Percentiles rank a stretch among this genome's conserved stretches.
phyloP scores from a whole-genome alignment of 495 filamentous ascomycete species.

The Xylaria intraflava region DNA sequence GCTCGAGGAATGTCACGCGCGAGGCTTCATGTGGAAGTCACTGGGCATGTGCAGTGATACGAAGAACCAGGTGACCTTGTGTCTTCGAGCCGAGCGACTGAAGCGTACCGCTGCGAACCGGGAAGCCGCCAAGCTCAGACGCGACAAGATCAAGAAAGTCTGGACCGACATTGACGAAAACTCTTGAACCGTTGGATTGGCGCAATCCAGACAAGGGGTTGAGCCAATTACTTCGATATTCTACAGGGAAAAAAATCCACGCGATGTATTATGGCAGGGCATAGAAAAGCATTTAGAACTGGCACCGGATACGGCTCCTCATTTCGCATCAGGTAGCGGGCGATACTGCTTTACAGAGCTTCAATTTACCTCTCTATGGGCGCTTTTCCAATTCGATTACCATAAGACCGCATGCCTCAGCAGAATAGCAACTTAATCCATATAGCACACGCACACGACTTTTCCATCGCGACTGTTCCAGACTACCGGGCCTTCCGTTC shows the following conservation, averaged over 20 bases:
- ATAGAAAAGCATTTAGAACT: slow-evolving; percentile 5
- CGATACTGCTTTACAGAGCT: background rate
- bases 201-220: background rate
- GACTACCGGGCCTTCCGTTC: slow-evolving; percentile 7
- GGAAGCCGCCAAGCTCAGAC: slow-evolving; percentile 60
- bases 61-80: slow-evolving; percentile 74
- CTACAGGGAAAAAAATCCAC: background rate
- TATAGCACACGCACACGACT: background rate
- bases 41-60: slow-evolving; percentile 83
- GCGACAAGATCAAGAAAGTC: slow-evolving; percentile 57
- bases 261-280: background rate
- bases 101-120: slow-evolving; percentile 73
- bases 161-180: slow-evolving; percentile 84
- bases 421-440: background rate
- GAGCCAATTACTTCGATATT: background rate
- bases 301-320: background rate
- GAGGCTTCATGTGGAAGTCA: slow-evolving; percentile 82
- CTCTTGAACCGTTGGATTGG: slow-evolving; percentile 5
- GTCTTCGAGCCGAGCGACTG: slow-evolving; percentile 69
- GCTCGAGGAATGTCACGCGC: slow-evolving; percentile 92
- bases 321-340: background rate
- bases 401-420: background rate
- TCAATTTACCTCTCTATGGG: background rate
- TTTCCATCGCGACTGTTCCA: background rate
- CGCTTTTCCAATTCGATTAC: background rate